Evolutionary conservation across 2,329 filamentous ascomycete genomes (phyloP), one percentile per base, ranked within the genome.

Genomic region (Basipetospora sp.): DNA sequence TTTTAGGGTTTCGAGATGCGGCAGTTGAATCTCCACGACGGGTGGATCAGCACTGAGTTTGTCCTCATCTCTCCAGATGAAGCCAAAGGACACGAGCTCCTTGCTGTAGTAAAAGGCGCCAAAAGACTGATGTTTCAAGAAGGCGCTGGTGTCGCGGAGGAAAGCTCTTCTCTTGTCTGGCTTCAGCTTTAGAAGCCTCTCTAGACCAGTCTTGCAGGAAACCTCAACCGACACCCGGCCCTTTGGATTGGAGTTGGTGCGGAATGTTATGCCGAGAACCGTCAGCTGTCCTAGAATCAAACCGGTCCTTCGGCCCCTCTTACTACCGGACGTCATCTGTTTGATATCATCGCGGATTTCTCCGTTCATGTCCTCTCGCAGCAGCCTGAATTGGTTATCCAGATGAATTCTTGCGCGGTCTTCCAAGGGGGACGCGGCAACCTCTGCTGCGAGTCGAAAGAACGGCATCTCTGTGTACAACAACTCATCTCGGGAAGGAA

Each of bases 351-450:
- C 69, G 1, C 73, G 65, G 3, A 86, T 57, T 43, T 80, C 77
- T 0, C 63, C 69, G 0, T 85, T 54, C 64, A 84, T 76, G 43
- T 85, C 80, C 45, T 86, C 78, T 3, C 80, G 60, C 0, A 83
- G 58, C 1, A 85, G 63, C 0, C 80, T 74, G 44, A 80, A 87
- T 36, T 83, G 74, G 47, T 79, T 81, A 47, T 82, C 80, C 0
- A 81, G 52, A 48, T 84, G 74, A 0, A 57, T 52, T 0, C 54
- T 53, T 0, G 65, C 51, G 1, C 72, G 63, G 0, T 51, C 45
- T 2, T 49, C 48, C 6, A 2, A 57, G 41, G 10, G 48, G 0
- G 52, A 42, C 1, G 69, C 53, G 2, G 58, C 52, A 0, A 79
- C 56, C 5, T 37, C 35, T 16, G 35, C 26, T 4, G 35, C 63